A percentile compares a stretch with the other conserved stretches of the same genome.
Conservation (phyloP, 495 filamentous ascomycete species). For the Talaromyces nanjingensis region DNA sequence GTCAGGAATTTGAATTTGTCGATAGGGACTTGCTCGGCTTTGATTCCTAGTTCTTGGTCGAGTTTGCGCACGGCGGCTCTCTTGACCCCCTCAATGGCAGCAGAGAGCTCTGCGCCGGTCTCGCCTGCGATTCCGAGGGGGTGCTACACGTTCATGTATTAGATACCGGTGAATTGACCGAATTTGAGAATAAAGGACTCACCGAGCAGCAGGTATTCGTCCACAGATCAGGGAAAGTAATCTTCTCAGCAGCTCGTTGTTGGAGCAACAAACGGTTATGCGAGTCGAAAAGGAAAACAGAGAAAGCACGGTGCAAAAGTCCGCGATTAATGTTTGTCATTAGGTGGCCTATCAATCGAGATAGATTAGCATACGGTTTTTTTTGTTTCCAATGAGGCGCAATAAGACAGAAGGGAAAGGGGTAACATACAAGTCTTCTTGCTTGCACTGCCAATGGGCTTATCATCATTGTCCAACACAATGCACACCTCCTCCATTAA, state of each 20-base stretch:
- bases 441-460: constrained; percentile 91
- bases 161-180: not conserved
- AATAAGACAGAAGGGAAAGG: constrained; percentile 2
- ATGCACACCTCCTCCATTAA: constrained; percentile 99
- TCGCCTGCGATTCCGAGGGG: constrained; percentile 86
- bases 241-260: constrained; percentile 94
- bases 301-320: constrained; percentile 94
- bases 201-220: constrained; percentile 97
- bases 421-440: constrained; percentile 84
- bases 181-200: not conserved
- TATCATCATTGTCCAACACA: constrained; percentile 85
- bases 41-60: constrained; percentile 91
- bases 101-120: constrained; percentile 76
- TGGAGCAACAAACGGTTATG: constrained; percentile 86
- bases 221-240: constrained; percentile 99
- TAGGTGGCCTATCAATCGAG: constrained; percentile 63
- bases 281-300: constrained; percentile 91
- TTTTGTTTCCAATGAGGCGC: not conserved
- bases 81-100: constrained; percentile 77
- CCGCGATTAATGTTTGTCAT: constrained; percentile 98
- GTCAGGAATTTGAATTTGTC: constrained; percentile 93
- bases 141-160: constrained; percentile 35
- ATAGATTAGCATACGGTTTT: not conserved
- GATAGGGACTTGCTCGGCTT: constrained; percentile 79
- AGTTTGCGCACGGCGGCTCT: constrained; percentile 88